These are phyloP conservation scores for Inga laurina DNA, from an alignment of 306 rosid species.

Conservation along the genomic window DNA sequence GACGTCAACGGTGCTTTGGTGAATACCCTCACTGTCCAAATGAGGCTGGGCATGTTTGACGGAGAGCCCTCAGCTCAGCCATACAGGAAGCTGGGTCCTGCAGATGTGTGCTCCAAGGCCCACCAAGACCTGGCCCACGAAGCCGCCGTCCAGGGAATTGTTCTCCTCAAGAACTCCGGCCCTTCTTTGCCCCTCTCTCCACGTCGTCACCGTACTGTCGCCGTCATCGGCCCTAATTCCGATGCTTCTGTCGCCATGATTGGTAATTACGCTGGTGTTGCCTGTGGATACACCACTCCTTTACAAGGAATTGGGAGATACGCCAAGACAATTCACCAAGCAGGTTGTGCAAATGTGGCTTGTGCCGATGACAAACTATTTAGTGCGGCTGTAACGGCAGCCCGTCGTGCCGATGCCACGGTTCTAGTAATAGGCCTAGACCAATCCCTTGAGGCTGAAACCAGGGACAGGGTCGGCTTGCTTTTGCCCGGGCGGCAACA, in stretches of 20 bases:
- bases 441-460: constrained; percentile 89
- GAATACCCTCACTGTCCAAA: constrained; percentile 73
- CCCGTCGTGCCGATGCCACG: constrained; percentile 71
- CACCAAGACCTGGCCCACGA: constrained; percentile 75
- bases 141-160: constrained; percentile 84
- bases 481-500: constrained; percentile 82
- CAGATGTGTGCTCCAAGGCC: constrained; percentile 70
- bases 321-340: constrained; percentile 46
- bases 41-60: constrained; percentile 94
- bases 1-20: constrained; percentile 60
- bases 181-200: constrained; percentile 63
- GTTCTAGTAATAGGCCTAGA: constrained; percentile 77
- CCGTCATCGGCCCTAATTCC: constrained; percentile 91
- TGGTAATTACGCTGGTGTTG: constrained; percentile 87
- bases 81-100: constrained; percentile 73
- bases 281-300: constrained; percentile 78
- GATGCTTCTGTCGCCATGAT: constrained; percentile 71
- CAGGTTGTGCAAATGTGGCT: constrained; percentile 65
- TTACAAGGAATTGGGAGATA: constrained; percentile 73
- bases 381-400: constrained; percentile 56
- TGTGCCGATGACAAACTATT: constrained; percentile 53
- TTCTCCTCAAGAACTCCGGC: constrained; percentile 75
- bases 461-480: constrained; percentile 54
- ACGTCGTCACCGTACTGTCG: constrained; percentile 55
- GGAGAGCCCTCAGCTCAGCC: constrained; percentile 58